Evolutionary conservation across 192 early-diverging fungal genomes (phyloP).

Genomic region (Spizellomyces sp.): DNA sequence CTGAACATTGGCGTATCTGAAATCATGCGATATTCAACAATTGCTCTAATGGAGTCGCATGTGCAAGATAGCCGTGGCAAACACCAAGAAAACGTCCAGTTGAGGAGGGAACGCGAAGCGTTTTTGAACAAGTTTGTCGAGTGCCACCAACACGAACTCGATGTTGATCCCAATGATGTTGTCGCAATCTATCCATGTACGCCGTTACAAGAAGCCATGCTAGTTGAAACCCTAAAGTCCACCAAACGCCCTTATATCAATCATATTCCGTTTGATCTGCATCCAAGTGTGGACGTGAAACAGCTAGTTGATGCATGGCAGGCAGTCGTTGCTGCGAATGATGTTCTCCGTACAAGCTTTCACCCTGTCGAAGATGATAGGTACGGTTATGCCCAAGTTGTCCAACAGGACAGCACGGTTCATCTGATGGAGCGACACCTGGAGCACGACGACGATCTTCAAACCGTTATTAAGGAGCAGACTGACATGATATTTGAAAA

Average conservation of each 20-base stretch:
- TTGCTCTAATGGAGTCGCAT: conserved; percentile 1
- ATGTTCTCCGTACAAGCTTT: conserved; percentile 32
- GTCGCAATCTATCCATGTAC: conserved; percentile 26
- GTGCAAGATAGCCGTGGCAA: background rate
- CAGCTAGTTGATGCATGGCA: background rate
- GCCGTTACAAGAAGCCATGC: conserved; percentile 35
- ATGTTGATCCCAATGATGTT: background rate
- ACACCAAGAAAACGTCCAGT: background rate
- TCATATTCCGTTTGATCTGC: conserved; percentile 11
- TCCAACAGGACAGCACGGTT: background rate
- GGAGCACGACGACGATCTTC: background rate
- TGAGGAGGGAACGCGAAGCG: conserved; percentile 1
- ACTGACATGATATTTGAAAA: background rate
- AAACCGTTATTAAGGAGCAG: conserved; percentile 5
- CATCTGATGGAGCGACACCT: background rate
- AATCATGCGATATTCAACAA: conserved; percentile 7
- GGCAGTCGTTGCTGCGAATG: conserved; percentile 7
- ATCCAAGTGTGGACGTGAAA: background rate
- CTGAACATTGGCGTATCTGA: conserved; percentile 9
- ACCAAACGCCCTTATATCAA: conserved; percentile 11
- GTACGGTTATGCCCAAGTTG: conserved; percentile 8
- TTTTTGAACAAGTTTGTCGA: background rate
- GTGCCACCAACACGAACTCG: background rate
- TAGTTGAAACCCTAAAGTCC: conserved; percentile 16
- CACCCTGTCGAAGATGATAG: background rate